These are phyloP conservation scores for Sclerotinia spermophila DNA, from an alignment of 2,329 filamentous ascomycete species.

Conservation along the genomic window DNA sequence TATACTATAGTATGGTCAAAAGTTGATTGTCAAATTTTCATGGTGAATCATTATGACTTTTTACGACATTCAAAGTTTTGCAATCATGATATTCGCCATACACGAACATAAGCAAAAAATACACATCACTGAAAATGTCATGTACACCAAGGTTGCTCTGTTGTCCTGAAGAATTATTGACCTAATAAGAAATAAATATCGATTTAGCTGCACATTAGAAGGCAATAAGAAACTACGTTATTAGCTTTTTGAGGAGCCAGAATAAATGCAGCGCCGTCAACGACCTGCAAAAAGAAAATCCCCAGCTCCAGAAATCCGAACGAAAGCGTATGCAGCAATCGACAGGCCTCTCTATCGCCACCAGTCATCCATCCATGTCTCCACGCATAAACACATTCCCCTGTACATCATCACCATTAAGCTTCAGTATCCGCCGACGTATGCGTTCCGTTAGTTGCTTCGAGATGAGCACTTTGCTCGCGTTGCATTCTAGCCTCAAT, in stretches of 20 bases:
- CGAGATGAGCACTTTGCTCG: constrained; percentile 59
- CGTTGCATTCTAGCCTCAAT: constrained; percentile 97
- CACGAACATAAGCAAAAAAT: background rate
- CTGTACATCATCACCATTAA: constrained; percentile 24
- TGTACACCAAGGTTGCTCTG: background rate
- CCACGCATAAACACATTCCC: constrained; percentile 20
- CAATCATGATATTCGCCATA: background rate
- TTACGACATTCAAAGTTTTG: background rate
- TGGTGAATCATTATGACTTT: background rate
- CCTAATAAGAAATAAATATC: constrained; percentile 29
- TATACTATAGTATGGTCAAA: background rate
- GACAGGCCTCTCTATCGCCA: constrained; percentile 22
- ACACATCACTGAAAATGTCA: background rate
- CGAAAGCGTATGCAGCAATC: constrained; percentile 28
- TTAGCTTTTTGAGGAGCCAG: constrained; percentile 36
- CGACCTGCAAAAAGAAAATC: constrained; percentile 36
- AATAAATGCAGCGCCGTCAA: constrained; percentile 37
- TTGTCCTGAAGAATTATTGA: constrained; percentile 18
- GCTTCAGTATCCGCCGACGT: constrained; percentile 28
- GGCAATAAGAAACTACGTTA: constrained; percentile 37
- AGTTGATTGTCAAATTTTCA: background rate
- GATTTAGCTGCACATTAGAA: constrained; percentile 38
- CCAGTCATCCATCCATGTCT: constrained; percentile 22
- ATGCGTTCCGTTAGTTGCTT: constrained; percentile 36
- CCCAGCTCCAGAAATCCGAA: constrained; percentile 30